Evolutionary conservation across 257 asterid genomes (phyloP), one percentile per base, ranked within the genome.

Genomic region (Plantago ovata): DNA sequence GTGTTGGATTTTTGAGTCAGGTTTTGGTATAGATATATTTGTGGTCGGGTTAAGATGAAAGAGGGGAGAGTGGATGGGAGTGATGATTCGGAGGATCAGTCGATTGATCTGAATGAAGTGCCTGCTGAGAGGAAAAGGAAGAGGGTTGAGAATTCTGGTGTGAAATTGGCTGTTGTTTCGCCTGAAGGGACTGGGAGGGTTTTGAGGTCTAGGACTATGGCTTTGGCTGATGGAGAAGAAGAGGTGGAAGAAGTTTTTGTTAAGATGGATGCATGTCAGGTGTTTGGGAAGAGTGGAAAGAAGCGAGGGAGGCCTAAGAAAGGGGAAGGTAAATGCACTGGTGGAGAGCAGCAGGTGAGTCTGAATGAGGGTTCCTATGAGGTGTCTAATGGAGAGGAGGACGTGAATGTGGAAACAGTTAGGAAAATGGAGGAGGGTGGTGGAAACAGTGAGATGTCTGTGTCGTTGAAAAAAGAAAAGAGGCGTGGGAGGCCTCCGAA

Each of bases 171-270:
- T 54, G 77, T 55, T 55, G 79, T 72, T 19, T 48, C 55, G n/a
- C 69, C 84, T 41, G 67, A 46, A 16, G 61, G 38, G 22, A 42
- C 50, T 8, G 88, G 84, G 16, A 73, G 95, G 79, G 87, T 85
- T 76, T 75, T 87, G 81, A 77, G 96, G 77, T 87, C 98, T 13
- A 75, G 83, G 71, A 77, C 85, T 6, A 71, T 72, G 66, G 79
- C 69, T n/a, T 70, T 12, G 62, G 13, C 20, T 21, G 47, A 49
- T 19, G 56, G 40, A 0, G 58, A 13, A 9, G 41, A 38, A 6
- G 41, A 22, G 20, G 40, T 33, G 46, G 16, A 19, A 19, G 61
- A n/a, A n/a, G n/a, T n/a, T n/a, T n/a, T 28, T 6, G 36, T 28
- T 28, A 28, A 28, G 2, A 24, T 24, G 54, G 54, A n/a, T 55